Conservation (phyloP, 2,329 filamentous ascomycete genomes). For the Aureobasidium namibiae region DNA sequence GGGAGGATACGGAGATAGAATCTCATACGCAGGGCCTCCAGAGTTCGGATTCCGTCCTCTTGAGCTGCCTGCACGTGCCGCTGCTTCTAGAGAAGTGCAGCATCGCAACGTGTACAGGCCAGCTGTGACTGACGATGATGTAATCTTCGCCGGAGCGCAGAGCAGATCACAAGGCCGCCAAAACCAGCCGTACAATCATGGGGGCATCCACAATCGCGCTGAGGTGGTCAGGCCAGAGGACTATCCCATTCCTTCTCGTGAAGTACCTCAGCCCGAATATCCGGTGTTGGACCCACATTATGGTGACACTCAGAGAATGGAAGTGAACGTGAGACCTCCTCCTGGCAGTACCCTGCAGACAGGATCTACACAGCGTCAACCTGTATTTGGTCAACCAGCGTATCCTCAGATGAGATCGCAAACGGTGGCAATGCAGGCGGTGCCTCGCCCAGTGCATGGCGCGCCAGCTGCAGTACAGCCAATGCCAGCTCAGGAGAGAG, state of each 20-base stretch:
- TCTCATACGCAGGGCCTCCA: slow-evolving; percentile 1
- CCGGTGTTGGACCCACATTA: background rate
- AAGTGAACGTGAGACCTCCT: background rate
- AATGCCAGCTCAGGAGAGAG: slow-evolving; percentile 25
- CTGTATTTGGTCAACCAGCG: slow-evolving; percentile 9
- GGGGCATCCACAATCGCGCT: background rate
- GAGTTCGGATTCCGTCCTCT: background rate
- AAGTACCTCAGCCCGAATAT: background rate
- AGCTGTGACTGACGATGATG: background rate
- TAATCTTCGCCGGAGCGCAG: background rate
- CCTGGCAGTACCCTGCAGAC: background rate
- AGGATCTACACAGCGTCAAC: background rate
- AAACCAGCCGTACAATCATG: background rate
- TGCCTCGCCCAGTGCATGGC: slow-evolving; percentile 22
- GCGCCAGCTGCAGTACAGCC: slow-evolving; percentile 27
- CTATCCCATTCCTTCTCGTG: background rate
- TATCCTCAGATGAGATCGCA: slow-evolving; percentile 12
- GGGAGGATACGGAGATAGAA: slow-evolving; percentile 2
- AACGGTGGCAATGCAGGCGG: background rate
- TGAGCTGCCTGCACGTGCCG: background rate
- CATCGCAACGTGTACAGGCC: background rate
- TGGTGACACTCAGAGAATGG: background rate
- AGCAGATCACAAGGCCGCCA: background rate
- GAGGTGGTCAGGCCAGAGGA: background rate
- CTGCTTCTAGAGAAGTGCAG: background rate